These are phyloP conservation scores for Pleurotus eryngii DNA, from an alignment of 768 basidiomycete genomes.

Conservation along the genomic window DNA sequence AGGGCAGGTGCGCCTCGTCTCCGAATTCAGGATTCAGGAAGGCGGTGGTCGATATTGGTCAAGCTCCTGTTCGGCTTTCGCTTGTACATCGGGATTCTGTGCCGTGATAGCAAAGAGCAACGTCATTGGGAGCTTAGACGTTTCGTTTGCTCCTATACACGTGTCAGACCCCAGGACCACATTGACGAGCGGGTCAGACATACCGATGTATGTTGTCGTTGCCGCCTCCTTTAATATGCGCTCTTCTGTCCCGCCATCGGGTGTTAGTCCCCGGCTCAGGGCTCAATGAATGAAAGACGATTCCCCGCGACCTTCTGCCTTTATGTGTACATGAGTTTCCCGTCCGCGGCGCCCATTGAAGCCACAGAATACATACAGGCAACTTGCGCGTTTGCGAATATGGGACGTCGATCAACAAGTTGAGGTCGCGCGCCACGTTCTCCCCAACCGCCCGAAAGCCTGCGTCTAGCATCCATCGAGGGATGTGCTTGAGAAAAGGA, in stretches of 20 bases:
- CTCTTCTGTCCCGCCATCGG: background rate
- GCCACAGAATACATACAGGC: slow-evolving; percentile 22
- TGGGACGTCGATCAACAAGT: slow-evolving; percentile 33
- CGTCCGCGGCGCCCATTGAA: too few species aligned
- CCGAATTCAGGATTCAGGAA: slow-evolving; percentile 37
- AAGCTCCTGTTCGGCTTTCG: slow-evolving; percentile 34
- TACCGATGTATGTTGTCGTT: slow-evolving; percentile 32
- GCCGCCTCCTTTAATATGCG: slow-evolving; percentile 34
- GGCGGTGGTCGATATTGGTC: slow-evolving; percentile 26
- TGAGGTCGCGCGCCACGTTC: slow-evolving; percentile 35
- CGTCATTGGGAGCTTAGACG: slow-evolving; percentile 12
- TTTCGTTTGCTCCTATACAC: too few species aligned
- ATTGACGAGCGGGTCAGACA: background rate
- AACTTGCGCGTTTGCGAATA: slow-evolving; percentile 23
- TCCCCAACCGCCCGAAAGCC: slow-evolving; percentile 50
- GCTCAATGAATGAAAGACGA: too few species aligned
- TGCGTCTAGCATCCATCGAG: slow-evolving; percentile 58
- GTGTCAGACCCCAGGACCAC: too few species aligned
- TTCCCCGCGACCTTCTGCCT: too few species aligned
- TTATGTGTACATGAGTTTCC: too few species aligned
- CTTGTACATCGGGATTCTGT: slow-evolving; percentile 32
- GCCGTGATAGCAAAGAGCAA: slow-evolving; percentile 37
- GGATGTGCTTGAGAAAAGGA: slow-evolving; percentile 40
- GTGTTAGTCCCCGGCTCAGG: too few species aligned
- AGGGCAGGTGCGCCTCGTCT: slow-evolving; percentile 33